These are phyloP conservation scores for Sphaerulina vaccinii DNA, from an alignment of 2,329 filamentous ascomycete species.

Conservation along the genomic window DNA sequence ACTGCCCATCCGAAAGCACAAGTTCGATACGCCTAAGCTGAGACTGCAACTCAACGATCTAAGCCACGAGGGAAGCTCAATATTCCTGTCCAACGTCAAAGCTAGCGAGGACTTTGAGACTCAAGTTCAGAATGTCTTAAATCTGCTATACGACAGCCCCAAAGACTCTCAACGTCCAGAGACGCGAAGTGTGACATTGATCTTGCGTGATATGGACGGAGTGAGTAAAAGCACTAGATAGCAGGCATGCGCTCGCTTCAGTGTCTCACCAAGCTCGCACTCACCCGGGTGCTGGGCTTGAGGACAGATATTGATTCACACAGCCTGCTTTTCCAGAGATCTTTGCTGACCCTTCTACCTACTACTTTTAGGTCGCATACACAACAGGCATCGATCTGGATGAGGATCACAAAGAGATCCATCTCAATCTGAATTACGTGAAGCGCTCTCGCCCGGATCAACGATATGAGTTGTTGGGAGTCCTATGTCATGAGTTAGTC, in stretches of 20 bases:
- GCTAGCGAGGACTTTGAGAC: constrained; percentile 60
- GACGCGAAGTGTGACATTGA: constrained; percentile 82
- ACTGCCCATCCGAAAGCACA: constrained; percentile 30
- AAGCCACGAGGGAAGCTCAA: constrained; percentile 56
- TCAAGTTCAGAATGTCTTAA: constrained; percentile 67
- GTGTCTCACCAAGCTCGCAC: too few relatives aligned
- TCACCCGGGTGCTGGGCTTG: too few relatives aligned
- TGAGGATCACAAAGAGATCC: constrained; percentile 86
- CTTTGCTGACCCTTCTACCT: too few relatives aligned
- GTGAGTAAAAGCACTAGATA: too few relatives aligned
- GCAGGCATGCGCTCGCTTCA: too few relatives aligned
- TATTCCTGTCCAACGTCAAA: constrained; percentile 68
- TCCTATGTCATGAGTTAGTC: constrained; percentile 88
- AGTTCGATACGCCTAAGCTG: constrained; percentile 45
- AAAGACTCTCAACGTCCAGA: constrained; percentile 46
- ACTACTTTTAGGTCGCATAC: too few relatives aligned
- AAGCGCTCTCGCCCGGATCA: constrained; percentile 38
- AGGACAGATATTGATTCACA: too few relatives aligned
- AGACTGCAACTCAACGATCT: constrained; percentile 52
- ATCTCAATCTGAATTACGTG: constrained; percentile 79
- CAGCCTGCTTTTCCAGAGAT: too few relatives aligned
- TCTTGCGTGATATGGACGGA: constrained; percentile 75
- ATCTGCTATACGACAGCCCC: constrained; percentile 63
- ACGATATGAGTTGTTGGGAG: constrained; percentile 68
- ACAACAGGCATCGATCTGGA: constrained; percentile 79